Evolutionary conservation across 306 rosid genomes (phyloP), one percentile per base, ranked within the genome.

Genomic region (Prunus armeniaca): DNA sequence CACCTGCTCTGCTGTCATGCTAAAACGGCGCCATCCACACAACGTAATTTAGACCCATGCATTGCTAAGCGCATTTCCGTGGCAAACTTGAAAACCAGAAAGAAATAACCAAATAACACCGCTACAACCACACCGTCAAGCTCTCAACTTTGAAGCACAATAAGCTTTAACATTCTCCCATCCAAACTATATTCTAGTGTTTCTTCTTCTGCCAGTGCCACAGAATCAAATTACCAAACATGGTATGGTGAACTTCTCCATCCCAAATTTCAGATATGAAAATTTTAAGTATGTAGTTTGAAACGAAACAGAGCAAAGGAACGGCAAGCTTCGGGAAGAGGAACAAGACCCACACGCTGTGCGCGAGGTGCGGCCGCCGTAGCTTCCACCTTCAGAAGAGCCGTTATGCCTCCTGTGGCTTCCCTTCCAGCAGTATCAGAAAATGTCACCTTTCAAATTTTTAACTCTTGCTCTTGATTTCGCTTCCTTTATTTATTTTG

Each of bases 361-460:
- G 74, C 25, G 38, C 64, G 70, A 10, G 72, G 69, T 62, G 76
- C 43, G 66, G 81, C 15, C 55, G 65, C 19, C 30, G 57, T 17
- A 79, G 67, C 73, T 79, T 79, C 38, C 82, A 79, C 15, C 82
- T 72, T 61, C 73, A 28, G 74, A 54, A 72, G 77, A 79, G 67
- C 28, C 82, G 74, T 1, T 79, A 69, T 12, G 65, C 68, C 54
- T 45, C 73, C 49, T 79, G 43, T 47, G 78, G 52, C 18, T 78
- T 61, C 55, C 78, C 67, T n/a, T 61, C 82, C 34, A n/a, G 65
- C 56, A 74, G 50, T 22, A 45, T 41, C 55, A 28, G 69, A 74
- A 79, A 41, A 12, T 69, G 70, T 69, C 8, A 2, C 10, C 56
- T 5, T 61, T 17, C n/a, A 17, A 2, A 9, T 11, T 34, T 34